phyloP scores from a whole-genome alignment of 2,329 filamentous ascomycete species.

The Stachybotrys chlorohalonatus region DNA sequence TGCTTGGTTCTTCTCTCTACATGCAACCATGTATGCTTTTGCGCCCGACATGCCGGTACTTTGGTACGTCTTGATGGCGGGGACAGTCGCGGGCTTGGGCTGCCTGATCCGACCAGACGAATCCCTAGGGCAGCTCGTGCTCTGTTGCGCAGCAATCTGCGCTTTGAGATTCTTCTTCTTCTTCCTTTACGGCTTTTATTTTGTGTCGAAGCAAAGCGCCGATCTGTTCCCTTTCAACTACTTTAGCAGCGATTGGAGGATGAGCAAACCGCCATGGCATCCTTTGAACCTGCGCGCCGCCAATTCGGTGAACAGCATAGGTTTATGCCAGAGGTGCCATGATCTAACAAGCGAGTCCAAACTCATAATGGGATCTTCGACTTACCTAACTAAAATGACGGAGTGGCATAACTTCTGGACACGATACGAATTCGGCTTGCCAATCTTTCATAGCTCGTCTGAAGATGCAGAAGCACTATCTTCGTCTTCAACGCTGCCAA shows the following conservation, averaged over 20 bases:
- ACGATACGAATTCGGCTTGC: background rate
- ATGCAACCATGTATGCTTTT: background rate
- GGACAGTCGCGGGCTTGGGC: background rate
- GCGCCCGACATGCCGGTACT: background rate
- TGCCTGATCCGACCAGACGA: background rate
- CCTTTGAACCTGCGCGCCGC: background rate
- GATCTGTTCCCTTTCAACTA: background rate
- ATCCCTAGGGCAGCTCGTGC: background rate
- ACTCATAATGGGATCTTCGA: background rate
- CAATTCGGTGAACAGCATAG: background rate
- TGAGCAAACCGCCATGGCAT: background rate
- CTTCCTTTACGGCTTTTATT: background rate
- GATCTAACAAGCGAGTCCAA: background rate
- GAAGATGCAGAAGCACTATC: background rate
- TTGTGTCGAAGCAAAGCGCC: background rate
- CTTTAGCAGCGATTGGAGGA: background rate
- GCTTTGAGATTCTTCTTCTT: background rate
- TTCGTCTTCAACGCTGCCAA: background rate
- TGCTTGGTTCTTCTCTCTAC: background rate
- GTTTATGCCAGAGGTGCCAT: background rate
- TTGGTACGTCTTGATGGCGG: background rate
- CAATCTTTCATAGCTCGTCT: background rate
- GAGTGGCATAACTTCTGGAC: background rate
- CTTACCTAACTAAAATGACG: background rate
- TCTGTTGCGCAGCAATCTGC: background rate